A percentile compares a stretch with the other conserved stretches of the same genome.
Evolutionary conservation across 495 filamentous ascomycete species (phyloP).

Genomic region (Penicillium longicatenatum): DNA sequence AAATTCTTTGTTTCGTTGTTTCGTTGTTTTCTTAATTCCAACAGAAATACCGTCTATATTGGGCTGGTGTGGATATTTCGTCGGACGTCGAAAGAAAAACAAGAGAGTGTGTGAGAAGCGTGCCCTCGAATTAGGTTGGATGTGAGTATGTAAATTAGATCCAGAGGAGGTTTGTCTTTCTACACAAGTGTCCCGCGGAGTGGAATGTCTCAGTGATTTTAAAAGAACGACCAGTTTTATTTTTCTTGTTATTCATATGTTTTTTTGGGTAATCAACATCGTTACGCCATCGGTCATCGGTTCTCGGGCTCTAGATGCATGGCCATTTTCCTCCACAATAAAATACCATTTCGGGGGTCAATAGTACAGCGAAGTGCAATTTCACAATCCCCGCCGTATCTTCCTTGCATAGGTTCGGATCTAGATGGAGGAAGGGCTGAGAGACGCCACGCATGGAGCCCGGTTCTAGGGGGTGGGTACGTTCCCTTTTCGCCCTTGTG

Average conservation of each 20-base stretch:
- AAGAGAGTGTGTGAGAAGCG: neutral
- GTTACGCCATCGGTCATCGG: constrained; percentile 28
- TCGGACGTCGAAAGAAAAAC: neutral
- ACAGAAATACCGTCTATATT: neutral
- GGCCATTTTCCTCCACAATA: constrained; percentile 30
- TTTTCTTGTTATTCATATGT: constrained; percentile 17
- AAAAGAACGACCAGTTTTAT: constrained; percentile 19
- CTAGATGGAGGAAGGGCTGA: constrained; percentile 25
- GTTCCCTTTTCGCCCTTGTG: constrained; percentile 20
- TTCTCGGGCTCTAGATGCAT: constrained; percentile 21
- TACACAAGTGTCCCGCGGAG: constrained; percentile 14
- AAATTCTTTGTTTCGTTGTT: neutral
- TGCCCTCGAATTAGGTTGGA: constrained; percentile 16
- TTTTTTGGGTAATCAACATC: constrained; percentile 16
- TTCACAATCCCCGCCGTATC: constrained; percentile 28
- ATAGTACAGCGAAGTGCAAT: constrained; percentile 13
- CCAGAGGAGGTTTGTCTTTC: constrained; percentile 15
- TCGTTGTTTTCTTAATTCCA: neutral
- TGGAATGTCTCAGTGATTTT: constrained; percentile 28
- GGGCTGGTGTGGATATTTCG: neutral
- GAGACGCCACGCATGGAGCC: constrained; percentile 19
- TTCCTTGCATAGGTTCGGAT: constrained; percentile 36
- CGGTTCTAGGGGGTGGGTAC: constrained; percentile 18
- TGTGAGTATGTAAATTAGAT: constrained; percentile 19
- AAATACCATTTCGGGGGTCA: constrained; percentile 18